Evolutionary conservation across 352 stramenopile genomes (phyloP), one percentile per base, ranked within the genome.

Genomic region (Pythium guiyangense): DNA sequence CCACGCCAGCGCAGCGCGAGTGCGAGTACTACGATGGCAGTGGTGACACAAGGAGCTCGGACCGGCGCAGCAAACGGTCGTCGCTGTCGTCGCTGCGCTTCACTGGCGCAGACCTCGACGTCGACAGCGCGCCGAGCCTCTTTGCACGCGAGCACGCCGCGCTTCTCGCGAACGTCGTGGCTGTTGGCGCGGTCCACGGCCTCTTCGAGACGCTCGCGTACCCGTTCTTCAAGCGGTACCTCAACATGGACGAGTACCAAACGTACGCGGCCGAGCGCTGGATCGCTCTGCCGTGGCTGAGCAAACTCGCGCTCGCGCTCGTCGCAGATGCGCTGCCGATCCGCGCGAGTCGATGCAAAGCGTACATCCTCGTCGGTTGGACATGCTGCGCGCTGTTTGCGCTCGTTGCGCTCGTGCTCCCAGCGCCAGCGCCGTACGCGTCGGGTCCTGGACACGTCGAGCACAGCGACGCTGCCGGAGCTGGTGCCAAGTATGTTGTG

Each of bases 221-320:
- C 34, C 78, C 81, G 42, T 86, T 86, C 48, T 62, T 91, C 58
- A 88, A 86, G 49, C 72, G 81, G 25, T 88, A 86, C 59, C 62
- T 90, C 26, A 88, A 90, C 64, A 82, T 88, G 74, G 67, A 75
- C 37, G 77, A 85, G 57, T 86, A 86, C 52, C 64, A 79, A 37
- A 77, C 77, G 10, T 69, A 75, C 39, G 62, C 77, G 10, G 77
- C 74, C 0, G 75, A 88, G 52, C 48, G 69, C 6, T 74, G 79
- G 60, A 66, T 91, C 15, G 62, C 77, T 31, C 35, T 91, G 27
- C 77, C 78, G 0, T 91, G 79, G 73, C 55, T 74, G 17, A 64
- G 83, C 61, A 91, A 91, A 55, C 55, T 78, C 29, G 65, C 73
- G 47, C 51, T 80, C 11, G 77, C 73, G 6, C 57, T 87, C 26